Conservation (phyloP, 2,329 filamentous ascomycete species). For the Exophiala alcalophila region DNA sequence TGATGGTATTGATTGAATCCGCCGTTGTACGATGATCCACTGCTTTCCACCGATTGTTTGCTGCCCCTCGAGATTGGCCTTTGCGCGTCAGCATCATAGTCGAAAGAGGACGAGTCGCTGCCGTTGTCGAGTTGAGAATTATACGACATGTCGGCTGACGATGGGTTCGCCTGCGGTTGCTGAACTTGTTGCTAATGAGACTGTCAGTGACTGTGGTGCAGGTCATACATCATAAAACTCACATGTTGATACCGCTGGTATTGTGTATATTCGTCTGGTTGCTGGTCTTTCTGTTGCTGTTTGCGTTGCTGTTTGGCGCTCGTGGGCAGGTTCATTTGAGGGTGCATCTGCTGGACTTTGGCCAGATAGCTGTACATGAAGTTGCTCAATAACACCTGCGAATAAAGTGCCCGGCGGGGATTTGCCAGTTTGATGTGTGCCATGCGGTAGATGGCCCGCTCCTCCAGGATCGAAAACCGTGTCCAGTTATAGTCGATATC, state of each 20-base stretch:
- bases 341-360: conserved; percentile 98
- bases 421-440: conserved; percentile 99
- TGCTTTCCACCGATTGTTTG: conserved; percentile 41
- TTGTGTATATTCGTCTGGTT: conserved; percentile 43
- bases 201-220: conserved; percentile 10
- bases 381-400: conserved; percentile 93
- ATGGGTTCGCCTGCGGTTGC: conserved; percentile 33
- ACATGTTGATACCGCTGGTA: conserved; percentile 50
- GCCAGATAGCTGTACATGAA: conserved; percentile 99
- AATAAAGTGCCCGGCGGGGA: conserved; percentile 83
- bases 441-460: conserved; percentile 96
- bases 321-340: conserved; percentile 85
- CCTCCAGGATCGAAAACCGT: conserved; percentile 88
- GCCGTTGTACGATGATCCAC: conserved; percentile 34
- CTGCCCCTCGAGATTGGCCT: conserved; percentile 39
- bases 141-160: conserved; percentile 18
- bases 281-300: conserved; percentile 33
- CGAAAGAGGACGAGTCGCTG: conserved; percentile 53
- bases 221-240: conserved; percentile 24
- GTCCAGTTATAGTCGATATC: conserved; percentile 97
- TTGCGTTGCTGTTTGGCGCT: conserved; percentile 66
- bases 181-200: conserved; percentile 30
- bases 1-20: conserved; percentile 28
- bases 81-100: conserved; percentile 47
- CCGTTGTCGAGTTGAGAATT: conserved; percentile 32